Conservation (phyloP, 2,329 filamentous ascomycete genomes). For the Leptographium radiaticola region DNA sequence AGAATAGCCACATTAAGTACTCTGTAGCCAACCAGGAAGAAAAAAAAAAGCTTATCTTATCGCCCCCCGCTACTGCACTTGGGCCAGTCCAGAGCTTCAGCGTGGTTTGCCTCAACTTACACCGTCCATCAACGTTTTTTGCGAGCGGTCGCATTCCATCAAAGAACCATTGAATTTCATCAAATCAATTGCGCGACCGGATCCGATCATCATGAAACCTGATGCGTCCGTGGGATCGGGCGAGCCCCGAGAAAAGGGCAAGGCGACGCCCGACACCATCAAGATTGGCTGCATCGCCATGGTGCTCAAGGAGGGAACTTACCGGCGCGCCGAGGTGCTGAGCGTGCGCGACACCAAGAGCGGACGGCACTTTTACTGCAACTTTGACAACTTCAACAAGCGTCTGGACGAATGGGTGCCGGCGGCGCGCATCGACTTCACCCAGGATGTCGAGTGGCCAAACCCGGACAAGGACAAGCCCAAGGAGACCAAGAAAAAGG, state of each 20-base stretch:
- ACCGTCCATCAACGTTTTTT: too few relatives aligned
- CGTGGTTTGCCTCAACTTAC: too few relatives aligned
- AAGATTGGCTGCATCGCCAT: conserved; percentile 48
- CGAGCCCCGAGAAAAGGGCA: conserved; percentile 55
- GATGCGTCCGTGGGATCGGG: conserved; percentile 44
- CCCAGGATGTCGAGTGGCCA: conserved; percentile 91
- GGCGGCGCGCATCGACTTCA: conserved; percentile 69
- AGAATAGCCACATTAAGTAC: too few relatives aligned
- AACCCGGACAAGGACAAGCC: conserved; percentile 72
- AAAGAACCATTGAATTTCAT: background rate
- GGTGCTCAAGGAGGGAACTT: conserved; percentile 61
- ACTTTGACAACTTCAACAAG: conserved; percentile 98
- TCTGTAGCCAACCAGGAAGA: too few relatives aligned
- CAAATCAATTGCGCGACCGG: background rate
- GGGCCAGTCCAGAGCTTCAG: too few relatives aligned
- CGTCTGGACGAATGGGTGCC: conserved; percentile 75
- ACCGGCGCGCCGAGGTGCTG: conserved; percentile 90
- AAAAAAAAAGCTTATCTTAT: too few relatives aligned
- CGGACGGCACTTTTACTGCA: conserved; percentile 83
- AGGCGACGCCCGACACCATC: conserved; percentile 74
- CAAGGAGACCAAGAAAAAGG: conserved; percentile 57
- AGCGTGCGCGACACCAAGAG: conserved; percentile 85
- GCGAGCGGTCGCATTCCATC: conserved; percentile 3
- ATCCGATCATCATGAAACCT: conserved; percentile 22
- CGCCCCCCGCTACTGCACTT: too few relatives aligned